Percentiles rank a stretch among this genome's conserved stretches.
Conservation (phyloP, 257 asterid species). For the Rubia yunnanensis region DNA sequence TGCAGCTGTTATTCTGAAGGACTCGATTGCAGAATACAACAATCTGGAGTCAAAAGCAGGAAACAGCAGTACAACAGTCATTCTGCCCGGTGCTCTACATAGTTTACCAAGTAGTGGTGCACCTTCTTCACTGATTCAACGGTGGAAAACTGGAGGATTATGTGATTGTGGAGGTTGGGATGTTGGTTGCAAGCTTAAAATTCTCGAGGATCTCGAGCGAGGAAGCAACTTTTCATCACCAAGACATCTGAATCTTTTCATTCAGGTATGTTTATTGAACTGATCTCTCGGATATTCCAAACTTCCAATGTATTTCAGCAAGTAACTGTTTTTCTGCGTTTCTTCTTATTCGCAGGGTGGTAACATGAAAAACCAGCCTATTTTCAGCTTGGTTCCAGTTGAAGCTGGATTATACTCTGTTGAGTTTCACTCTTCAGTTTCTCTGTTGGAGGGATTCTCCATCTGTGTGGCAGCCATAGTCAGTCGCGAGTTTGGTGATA, state of each 20-base stretch:
- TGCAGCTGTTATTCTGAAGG: conserved; percentile 55
- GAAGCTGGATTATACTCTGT: conserved; percentile 56
- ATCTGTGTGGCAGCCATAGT: conserved; percentile 61
- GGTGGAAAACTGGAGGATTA: conserved; percentile 79
- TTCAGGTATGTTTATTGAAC: conserved; percentile 37
- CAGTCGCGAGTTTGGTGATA: conserved; percentile 36
- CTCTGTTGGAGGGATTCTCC: conserved; percentile 74
- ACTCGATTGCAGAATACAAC: conserved; percentile 17
- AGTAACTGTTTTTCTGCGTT: background rate
- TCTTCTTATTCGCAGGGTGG: conserved; percentile 39
- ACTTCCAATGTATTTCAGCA: background rate
- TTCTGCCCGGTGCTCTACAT: conserved; percentile 76
- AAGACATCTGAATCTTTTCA: conserved; percentile 40
- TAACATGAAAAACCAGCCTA: conserved; percentile 36
- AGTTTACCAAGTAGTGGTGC: conserved; percentile 53
- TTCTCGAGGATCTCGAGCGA: conserved; percentile 40
- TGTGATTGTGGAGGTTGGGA: conserved; percentile 99
- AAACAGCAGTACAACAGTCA: conserved; percentile 26
- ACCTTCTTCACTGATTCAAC: conserved; percentile 62
- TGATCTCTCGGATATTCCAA: background rate
- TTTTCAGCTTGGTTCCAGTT: conserved; percentile 57
- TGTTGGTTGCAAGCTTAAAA: conserved; percentile 76
- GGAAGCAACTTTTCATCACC: conserved; percentile 17
- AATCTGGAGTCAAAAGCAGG: conserved; percentile 12
- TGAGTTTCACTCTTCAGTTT: conserved; percentile 46